These are phyloP conservation scores for Aspergillus brasiliensis DNA, from an alignment of 2,329 filamentous ascomycete genomes.

Conservation along the genomic window DNA sequence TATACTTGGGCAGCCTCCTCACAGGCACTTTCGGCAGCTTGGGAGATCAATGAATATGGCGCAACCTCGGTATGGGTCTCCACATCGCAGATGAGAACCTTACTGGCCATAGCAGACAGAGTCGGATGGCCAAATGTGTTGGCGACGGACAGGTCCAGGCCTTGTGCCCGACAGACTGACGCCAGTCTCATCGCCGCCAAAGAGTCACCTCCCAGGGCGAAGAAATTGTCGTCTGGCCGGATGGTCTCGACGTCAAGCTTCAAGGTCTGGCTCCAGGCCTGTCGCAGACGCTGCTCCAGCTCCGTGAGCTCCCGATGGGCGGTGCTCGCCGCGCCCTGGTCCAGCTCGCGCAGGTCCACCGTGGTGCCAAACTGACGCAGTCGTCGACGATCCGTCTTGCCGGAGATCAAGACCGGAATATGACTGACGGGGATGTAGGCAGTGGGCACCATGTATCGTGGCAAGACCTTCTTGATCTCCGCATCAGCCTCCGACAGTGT, in stretches of 20 bases:
- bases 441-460: conserved; percentile 40
- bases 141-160: conserved; percentile 38
- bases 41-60: conserved; percentile 38
- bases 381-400: conserved; percentile 48
- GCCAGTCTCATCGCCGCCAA: conserved; percentile 39
- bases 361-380: conserved; percentile 38
- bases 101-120: conserved; percentile 47
- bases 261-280: conserved; percentile 38
- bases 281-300: conserved; percentile 34
- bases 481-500: conserved; percentile 24
- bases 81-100: conserved; percentile 31
- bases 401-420: conserved; percentile 47
- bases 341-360: conserved; percentile 35
- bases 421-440: conserved; percentile 47
- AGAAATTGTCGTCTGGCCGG: conserved; percentile 40
- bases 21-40: conserved; percentile 33
- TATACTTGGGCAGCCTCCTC: conserved; percentile 42
- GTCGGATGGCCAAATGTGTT: conserved; percentile 39
- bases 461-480: conserved; percentile 30
- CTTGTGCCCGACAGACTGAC: conserved; percentile 31
- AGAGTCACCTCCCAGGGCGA: conserved; percentile 39
- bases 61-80: conserved; percentile 28
- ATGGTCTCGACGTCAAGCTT: conserved; percentile 38
- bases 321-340: conserved; percentile 20
- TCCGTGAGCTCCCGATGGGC: conserved; percentile 33